Evolutionary conservation across 768 basidiomycete species (phyloP), one percentile per base, ranked within the genome.

Genomic region (Lactarius vividus): DNA sequence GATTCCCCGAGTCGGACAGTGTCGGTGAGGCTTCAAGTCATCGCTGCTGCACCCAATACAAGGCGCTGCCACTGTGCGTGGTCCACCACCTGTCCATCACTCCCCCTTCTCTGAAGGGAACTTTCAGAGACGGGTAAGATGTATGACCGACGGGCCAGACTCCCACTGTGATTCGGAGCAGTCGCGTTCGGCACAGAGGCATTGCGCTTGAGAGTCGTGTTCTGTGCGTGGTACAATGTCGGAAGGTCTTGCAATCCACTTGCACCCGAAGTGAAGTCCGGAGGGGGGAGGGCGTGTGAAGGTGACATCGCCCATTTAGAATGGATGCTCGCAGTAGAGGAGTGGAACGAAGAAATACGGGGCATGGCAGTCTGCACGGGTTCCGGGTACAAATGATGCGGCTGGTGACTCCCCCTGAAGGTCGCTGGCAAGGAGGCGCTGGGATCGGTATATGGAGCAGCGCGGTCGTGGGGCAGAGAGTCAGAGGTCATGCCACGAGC

Each of bases 291-390:
- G 16, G 23, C 9, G 26, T 40, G 58, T n/a, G 57, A 29, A 5
- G 35, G 29, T n/a, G 46, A 18, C 23, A 37, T n/a, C 18, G 9
- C 11, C 57, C 66, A 67, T 28, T 20, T 56, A 31, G 66, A 61
- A 49, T 68, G 62, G 39, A 69, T 18, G 23, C 66, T 69, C 8
- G 46, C 66, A 46, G 66, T 39, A 9, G 59, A 15, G 6, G 66
- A 64, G 40, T 61, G 56, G 39, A 61, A 5, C 9, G 66, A 61
- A 40, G 33, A 16, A 28, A 15, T 4, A 40, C 61, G 20, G 56
- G 54, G 40, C 4, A 31, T 40, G 8, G 40, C 9, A 18, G 18
- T 20, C 37, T 16, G 66, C 23, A 37, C 20, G 31, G n/a, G 52
- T 5, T 49, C 58, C 20, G 39, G 44, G 18, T 20, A 42, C 28